Conservation (phyloP, 1,284 basidiomycete genomes). For the Cutaneotrichosporon cyanovorans region DNA sequence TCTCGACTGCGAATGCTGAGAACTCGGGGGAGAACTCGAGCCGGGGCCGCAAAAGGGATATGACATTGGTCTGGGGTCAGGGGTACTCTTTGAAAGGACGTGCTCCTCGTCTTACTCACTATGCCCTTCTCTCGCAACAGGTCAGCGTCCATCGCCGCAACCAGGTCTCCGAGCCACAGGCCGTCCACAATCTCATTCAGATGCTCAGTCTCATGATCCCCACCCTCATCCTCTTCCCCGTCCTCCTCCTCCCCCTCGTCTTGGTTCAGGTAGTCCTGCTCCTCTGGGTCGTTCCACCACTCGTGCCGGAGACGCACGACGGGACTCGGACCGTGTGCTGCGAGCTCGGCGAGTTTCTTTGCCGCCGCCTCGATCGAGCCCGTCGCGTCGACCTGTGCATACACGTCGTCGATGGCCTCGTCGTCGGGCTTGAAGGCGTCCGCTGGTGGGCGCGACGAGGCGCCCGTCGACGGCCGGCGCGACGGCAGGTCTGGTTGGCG, state of each 20-base stretch:
- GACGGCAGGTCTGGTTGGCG: constrained; percentile 5
- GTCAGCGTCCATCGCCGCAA: constrained; percentile 40
- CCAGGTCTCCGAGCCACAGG: constrained; percentile 46
- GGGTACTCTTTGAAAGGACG: background rate
- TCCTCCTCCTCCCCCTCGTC: constrained; percentile 12
- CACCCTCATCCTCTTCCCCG: constrained; percentile 14
- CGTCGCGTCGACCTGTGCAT: constrained; percentile 26
- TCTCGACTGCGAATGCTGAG: constrained; percentile 34
- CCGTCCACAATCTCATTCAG: constrained; percentile 40
- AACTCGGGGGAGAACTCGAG: constrained; percentile 31
- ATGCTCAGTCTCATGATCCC: constrained; percentile 29
- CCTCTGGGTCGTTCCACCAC: constrained; percentile 29
- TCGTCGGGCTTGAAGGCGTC: constrained; percentile 36
- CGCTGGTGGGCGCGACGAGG: constrained; percentile 19
- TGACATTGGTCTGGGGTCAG: constrained; percentile 33
- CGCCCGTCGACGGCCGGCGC: constrained; percentile 9
- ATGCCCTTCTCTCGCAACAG: constrained; percentile 35
- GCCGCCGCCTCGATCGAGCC: constrained; percentile 34
- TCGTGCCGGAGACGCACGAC: constrained; percentile 4
- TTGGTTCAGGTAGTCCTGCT: constrained; percentile 20
- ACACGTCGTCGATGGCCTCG: constrained; percentile 33
- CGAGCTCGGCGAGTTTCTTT: constrained; percentile 19
- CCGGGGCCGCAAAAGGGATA: constrained; percentile 37
- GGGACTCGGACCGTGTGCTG: constrained; percentile 1
- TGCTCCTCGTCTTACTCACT: constrained; percentile 22